Evolutionary conservation across 2,329 filamentous ascomycete genomes (phyloP).

Genomic region (Lachnellula cervina): DNA sequence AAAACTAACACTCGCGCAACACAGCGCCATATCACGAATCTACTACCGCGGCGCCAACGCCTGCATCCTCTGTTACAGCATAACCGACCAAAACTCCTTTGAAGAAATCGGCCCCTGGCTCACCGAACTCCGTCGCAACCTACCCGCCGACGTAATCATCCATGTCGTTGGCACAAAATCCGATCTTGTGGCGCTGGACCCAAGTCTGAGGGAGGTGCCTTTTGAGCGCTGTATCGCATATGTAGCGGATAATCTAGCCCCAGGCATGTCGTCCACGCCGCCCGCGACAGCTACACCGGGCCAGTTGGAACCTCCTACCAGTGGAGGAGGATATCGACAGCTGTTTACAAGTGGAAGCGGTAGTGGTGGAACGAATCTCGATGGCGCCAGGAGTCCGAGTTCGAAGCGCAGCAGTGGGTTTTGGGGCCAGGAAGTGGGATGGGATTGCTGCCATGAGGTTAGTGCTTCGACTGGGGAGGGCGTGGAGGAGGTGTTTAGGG

Average conservation of each 20-base stretch:
- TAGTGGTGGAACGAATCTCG: slow-evolving; percentile 23
- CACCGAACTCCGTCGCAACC: slow-evolving; percentile 73
- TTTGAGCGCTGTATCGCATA: slow-evolving; percentile 96
- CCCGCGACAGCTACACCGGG: slow-evolving; percentile 54
- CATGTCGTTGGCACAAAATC: slow-evolving; percentile 95
- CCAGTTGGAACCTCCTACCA: not conserved
- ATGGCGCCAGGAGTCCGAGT: slow-evolving; percentile 54
- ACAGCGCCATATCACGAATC: slow-evolving; percentile 74
- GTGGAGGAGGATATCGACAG: slow-evolving; percentile 3
- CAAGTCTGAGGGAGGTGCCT: slow-evolving; percentile 72
- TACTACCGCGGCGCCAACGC: slow-evolving; percentile 96
- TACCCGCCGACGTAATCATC: slow-evolving; percentile 68
- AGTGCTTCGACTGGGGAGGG: slow-evolving; percentile 91
- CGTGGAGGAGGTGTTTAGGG: slow-evolving; percentile 92
- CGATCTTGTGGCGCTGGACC: slow-evolving; percentile 84
- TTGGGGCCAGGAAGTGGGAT: slow-evolving; percentile 90
- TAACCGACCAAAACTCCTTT: slow-evolving; percentile 81
- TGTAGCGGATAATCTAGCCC: slow-evolving; percentile 84
- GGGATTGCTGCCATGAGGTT: slow-evolving; percentile 97
- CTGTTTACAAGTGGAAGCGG: slow-evolving; percentile 13
- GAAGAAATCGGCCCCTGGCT: slow-evolving; percentile 91
- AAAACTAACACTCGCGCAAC: slow-evolving; percentile 1
- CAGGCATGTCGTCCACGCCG: slow-evolving; percentile 61
- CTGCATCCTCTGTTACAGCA: slow-evolving; percentile 90
- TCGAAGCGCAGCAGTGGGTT: slow-evolving; percentile 68